These are phyloP conservation scores for Adenanthera pavonina DNA, from an alignment of 306 rosid species.

Conservation along the genomic window DNA sequence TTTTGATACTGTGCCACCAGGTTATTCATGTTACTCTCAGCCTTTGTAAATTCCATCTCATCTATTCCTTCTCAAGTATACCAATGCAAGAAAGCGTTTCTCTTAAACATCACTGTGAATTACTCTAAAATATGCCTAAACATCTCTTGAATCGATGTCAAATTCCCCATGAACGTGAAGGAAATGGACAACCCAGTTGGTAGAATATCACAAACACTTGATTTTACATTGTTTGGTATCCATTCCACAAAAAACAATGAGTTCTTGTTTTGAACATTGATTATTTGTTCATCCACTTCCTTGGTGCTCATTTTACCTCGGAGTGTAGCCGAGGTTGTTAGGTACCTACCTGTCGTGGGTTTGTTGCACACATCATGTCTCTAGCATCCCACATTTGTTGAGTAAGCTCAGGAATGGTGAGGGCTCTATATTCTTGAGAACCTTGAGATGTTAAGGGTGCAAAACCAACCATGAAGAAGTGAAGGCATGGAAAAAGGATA, in stretches of 20 bases:
- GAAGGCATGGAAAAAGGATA: constrained; percentile 85
- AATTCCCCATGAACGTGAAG: constrained; percentile 81
- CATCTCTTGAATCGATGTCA: constrained; percentile 81
- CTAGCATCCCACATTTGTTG: constrained; percentile 90
- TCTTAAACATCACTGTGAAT: constrained; percentile 79
- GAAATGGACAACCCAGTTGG: constrained; percentile 80
- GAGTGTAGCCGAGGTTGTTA: constrained; percentile 79
- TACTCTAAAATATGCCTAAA: constrained; percentile 79
- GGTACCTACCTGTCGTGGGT: constrained; percentile 83
- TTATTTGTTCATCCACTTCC: constrained; percentile 84
- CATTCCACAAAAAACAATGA: constrained; percentile 78
- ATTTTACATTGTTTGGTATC: constrained; percentile 83
- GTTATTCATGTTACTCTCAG: constrained; percentile 84
- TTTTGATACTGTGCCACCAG: constrained; percentile 83
- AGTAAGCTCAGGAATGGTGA: constrained; percentile 84
- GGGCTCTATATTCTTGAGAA: constrained; percentile 68
- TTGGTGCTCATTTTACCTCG: constrained; percentile 85
- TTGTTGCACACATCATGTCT: constrained; percentile 86
- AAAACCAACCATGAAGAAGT: constrained; percentile 86
- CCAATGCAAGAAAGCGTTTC: constrained; percentile 90
- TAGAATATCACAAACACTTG: constrained; percentile 81
- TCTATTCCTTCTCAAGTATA: constrained; percentile 85
- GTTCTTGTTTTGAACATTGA: constrained; percentile 79
- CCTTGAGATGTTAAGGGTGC: constrained; percentile 76
- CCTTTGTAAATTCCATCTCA: constrained; percentile 88